Conservation (phyloP, 495 filamentous ascomycete species). For the Trichoderma reesei region DNA sequence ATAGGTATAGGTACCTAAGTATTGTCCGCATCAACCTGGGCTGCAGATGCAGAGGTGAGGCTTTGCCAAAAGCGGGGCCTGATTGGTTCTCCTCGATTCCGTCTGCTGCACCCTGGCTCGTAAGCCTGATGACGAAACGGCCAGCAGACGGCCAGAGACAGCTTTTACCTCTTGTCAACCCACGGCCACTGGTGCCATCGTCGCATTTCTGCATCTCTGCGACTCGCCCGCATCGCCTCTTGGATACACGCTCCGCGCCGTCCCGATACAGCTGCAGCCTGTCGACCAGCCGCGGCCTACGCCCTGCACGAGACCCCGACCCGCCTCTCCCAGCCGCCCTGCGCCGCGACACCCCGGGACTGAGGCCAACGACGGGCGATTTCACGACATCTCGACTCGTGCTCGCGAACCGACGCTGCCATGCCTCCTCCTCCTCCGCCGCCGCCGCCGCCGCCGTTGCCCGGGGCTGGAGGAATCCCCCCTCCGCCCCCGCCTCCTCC, state of each 20-base stretch:
- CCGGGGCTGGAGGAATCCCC: constrained; percentile 16
- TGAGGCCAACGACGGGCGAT: neutral
- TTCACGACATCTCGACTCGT: neutral
- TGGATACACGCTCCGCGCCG: neutral
- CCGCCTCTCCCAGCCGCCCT: neutral
- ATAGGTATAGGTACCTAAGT: neutral
- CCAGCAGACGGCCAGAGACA: neutral
- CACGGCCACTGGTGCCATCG: neutral
- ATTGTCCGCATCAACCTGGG: no score
- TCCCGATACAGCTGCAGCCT: neutral
- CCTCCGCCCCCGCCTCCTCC: constrained; percentile 18
- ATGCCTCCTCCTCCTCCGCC: constrained; percentile 23
- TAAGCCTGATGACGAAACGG: constrained; percentile 8
- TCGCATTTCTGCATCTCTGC: neutral
- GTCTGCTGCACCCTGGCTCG: neutral
- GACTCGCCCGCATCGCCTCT: neutral
- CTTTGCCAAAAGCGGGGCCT: constrained; percentile 1
- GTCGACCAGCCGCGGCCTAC: neutral
- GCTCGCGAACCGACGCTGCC: neutral
- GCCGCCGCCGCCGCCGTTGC: constrained; percentile 24
- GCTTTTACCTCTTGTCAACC: neutral
- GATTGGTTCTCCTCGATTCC: neutral
- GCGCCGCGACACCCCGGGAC: neutral
- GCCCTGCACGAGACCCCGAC: neutral
- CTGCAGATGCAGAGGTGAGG: neutral